These are phyloP conservation scores for Dictyostelium brefeldianum DNA, from an alignment of 78 protist genomes.

Conservation along the genomic window DNA sequence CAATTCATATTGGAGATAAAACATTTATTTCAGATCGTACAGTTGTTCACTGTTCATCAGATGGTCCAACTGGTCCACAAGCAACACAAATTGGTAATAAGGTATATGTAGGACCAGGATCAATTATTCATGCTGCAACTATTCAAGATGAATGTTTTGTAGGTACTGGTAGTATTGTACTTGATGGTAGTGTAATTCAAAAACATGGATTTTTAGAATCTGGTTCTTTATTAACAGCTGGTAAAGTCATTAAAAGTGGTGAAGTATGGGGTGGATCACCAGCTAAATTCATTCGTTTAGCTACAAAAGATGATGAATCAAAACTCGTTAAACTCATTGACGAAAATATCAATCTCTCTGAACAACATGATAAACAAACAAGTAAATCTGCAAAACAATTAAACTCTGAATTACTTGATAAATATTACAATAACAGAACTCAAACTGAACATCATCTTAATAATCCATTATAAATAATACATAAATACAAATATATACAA, in stretches of 20 bases:
- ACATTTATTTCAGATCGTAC: slow-evolving; percentile 61
- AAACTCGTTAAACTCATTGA: neutral
- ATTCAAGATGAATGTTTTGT: slow-evolving; percentile 51
- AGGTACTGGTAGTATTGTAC: slow-evolving; percentile 66
- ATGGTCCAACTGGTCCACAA: slow-evolving; percentile 59
- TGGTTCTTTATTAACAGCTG: slow-evolving; percentile 67
- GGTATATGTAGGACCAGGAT: slow-evolving; percentile 72
- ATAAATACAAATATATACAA: neutral
- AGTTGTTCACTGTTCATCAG: slow-evolving; percentile 34
- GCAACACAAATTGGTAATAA: slow-evolving; percentile 55
- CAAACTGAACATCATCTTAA: neutral
- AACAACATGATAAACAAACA: slow-evolving; percentile 52
- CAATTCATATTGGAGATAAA: slow-evolving; percentile 53
- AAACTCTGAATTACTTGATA: neutral
- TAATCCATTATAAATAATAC: neutral
- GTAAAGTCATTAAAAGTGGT: slow-evolving; percentile 41
- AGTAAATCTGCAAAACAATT: slow-evolving; percentile 59
- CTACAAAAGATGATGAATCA: slow-evolving; percentile 20
- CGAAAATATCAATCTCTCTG: slow-evolving; percentile 35
- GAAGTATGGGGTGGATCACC: slow-evolving; percentile 75
- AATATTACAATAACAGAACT: neutral
- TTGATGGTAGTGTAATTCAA: slow-evolving; percentile 59
- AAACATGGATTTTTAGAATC: slow-evolving; percentile 45
- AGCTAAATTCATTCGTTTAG: slow-evolving; percentile 50
- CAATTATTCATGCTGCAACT: slow-evolving; percentile 48